Percentiles rank a stretch among this genome's conserved stretches.
Evolutionary conservation across 192 early-diverging fungal species (phyloP).

Genomic region (Umbelopsis sp.): DNA sequence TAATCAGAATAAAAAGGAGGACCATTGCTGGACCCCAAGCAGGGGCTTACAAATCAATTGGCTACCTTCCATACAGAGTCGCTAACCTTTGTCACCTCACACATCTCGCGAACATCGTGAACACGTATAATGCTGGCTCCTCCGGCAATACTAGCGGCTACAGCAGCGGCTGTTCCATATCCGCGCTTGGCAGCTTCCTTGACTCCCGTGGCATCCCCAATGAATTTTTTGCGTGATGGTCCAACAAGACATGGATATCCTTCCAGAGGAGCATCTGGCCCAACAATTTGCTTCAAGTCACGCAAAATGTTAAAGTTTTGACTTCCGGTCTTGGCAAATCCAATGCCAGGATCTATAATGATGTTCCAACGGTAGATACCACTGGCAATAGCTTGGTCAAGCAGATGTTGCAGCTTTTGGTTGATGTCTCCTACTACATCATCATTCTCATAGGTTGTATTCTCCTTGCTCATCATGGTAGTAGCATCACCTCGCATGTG

Average conservation of each 20-base stretch:
- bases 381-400: conserved; percentile 69
- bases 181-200: conserved; percentile 70
- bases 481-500: conserved; percentile 96
- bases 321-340: conserved; percentile 89
- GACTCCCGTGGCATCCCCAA: conserved; percentile 74
- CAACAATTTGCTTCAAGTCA: conserved; percentile 63
- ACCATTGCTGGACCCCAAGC: not conserved
- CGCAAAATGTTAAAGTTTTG: conserved; percentile 90
- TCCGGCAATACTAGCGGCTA: conserved; percentile 77
- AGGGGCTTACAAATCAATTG: conserved; percentile 1
- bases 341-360: conserved; percentile 95
- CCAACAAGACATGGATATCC: conserved; percentile 92
- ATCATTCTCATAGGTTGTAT: conserved; percentile 67
- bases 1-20: not conserved
- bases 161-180: conserved; percentile 91
- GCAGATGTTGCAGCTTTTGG: conserved; percentile 64
- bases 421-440: conserved; percentile 76
- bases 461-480: conserved; percentile 84
- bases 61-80: conserved; percentile 62
- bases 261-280: conserved; percentile 49
- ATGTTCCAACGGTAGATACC: conserved; percentile 97
- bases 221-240: conserved; percentile 89
- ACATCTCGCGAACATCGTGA: conserved; percentile 95
- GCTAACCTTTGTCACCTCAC: conserved; percentile 82
- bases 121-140: conserved; percentile 87